A percentile compares a stretch with the other conserved stretches of the same genome.
Conservation (phyloP, 2,329 filamentous ascomycete species). For the Cercospora citrullina region DNA sequence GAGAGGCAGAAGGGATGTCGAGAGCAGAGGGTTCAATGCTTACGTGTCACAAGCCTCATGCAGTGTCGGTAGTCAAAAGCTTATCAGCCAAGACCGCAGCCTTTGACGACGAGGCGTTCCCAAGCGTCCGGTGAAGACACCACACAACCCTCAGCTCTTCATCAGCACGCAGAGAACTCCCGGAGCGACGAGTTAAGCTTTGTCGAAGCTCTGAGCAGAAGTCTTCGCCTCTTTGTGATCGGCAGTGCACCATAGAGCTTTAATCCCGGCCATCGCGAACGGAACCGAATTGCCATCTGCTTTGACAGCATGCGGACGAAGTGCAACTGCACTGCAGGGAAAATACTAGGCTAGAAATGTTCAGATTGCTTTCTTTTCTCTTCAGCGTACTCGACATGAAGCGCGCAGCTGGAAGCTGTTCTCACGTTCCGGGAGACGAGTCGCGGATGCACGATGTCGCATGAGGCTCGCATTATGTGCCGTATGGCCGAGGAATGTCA, state of each 20-base stretch:
- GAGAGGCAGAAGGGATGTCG: not conserved
- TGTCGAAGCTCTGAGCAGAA: not conserved
- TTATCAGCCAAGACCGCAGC: not conserved
- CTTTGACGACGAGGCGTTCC: not conserved
- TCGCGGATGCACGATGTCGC: not conserved
- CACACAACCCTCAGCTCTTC: not conserved
- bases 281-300: not conserved
- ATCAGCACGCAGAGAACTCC: not conserved
- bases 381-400: not conserved
- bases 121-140: not conserved
- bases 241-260: not conserved
- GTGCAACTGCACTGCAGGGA: not conserved
- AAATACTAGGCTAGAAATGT: not conserved
- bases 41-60: not conserved
- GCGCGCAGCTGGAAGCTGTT: not conserved
- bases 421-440: not conserved
- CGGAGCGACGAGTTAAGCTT: not conserved
- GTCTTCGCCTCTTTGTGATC: not conserved
- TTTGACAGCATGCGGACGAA: not conserved
- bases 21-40: not conserved
- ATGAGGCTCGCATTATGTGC: not conserved
- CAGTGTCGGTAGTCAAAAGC: not conserved
- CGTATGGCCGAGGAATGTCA: not conserved
- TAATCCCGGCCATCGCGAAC: not conserved
- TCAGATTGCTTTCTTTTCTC: not conserved